Percentiles rank a stretch among this genome's conserved stretches.
These are phyloP conservation scores for Amylostereum chailletii DNA, from an alignment of 1,284 basidiomycete species.

Conservation along the genomic window DNA sequence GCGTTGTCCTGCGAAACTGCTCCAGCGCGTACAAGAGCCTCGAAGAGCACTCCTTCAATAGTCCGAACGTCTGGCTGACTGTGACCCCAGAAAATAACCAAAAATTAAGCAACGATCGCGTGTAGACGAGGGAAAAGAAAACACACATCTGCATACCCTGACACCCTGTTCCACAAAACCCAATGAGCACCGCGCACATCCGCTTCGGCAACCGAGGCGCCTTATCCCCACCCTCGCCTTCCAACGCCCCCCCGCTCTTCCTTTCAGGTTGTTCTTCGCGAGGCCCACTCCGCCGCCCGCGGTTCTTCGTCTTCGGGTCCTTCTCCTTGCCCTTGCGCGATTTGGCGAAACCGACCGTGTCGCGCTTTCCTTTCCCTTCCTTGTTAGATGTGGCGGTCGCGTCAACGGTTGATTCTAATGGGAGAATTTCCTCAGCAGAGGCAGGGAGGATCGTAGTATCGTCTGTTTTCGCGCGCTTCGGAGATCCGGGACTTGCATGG, in stretches of 20 bases:
- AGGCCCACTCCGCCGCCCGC: constrained; percentile 20
- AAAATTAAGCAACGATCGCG: constrained; percentile 4
- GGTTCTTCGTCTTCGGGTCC: constrained; percentile 14
- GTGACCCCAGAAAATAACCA: constrained; percentile 1
- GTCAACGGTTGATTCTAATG: too few relatives aligned
- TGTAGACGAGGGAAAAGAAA: background rate
- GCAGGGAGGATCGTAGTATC: too few relatives aligned
- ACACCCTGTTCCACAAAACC: constrained; percentile 78
- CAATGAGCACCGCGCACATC: constrained; percentile 64
- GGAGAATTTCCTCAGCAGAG: too few relatives aligned
- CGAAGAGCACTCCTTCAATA: constrained; percentile 88
- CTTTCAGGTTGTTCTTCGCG: too few relatives aligned
- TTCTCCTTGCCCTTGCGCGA: constrained; percentile 23
- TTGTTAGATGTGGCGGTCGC: background rate
- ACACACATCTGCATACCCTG: constrained; percentile 95
- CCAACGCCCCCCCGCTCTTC: constrained; percentile 18
- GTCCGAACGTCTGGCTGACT: constrained; percentile 65
- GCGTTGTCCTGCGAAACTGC: constrained; percentile 92
- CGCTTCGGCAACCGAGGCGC: constrained; percentile 60
- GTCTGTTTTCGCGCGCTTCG: too few relatives aligned
- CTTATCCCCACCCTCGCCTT: constrained; percentile 22
- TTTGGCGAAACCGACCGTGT: constrained; percentile 12
- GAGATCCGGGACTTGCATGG: too few relatives aligned
- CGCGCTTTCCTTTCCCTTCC: constrained; percentile 5
- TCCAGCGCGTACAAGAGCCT: constrained; percentile 82